Evolutionary conservation across 805 yeast species (phyloP).

Genomic region (Lipomyces lipofer): DNA sequence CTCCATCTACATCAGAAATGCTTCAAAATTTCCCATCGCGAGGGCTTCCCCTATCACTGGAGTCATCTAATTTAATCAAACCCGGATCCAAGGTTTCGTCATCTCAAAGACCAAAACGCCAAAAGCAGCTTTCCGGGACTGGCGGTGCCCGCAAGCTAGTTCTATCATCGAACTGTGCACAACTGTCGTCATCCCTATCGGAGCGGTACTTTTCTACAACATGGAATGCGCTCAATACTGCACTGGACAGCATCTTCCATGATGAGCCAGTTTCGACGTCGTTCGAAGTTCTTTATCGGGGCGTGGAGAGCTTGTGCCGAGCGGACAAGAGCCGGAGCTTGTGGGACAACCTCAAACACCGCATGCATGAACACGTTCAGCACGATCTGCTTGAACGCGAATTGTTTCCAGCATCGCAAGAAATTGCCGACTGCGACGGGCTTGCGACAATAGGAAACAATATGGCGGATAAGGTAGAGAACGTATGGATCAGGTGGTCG

Average conservation of each 20-base stretch:
- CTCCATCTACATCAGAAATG: too few species aligned
- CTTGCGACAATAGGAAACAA: background rate
- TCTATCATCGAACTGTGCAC: conserved; percentile 1
- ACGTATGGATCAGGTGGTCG: conserved; percentile 28
- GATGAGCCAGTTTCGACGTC: conserved; percentile 22
- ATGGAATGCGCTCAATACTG: conserved; percentile 14
- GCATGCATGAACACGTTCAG: conserved; percentile 20
- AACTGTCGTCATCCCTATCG: conserved; percentile 8
- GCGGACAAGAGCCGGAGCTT: conserved; percentile 32
- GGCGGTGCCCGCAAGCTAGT: conserved; percentile 22
- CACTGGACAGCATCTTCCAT: conserved; percentile 18
- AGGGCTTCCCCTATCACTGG: conserved; percentile 18
- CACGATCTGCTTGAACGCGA: conserved; percentile 4
- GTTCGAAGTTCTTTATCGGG: conserved; percentile 37
- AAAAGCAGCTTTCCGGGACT: conserved; percentile 17
- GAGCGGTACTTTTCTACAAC: conserved; percentile 19
- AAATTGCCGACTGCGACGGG: background rate
- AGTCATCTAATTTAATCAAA: background rate
- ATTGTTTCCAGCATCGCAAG: conserved; percentile 4
- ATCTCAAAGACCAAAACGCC: conserved; percentile 25
- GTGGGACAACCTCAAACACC: conserved; percentile 30
- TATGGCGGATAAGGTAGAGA: conserved; percentile 29
- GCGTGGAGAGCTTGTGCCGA: conserved; percentile 38
- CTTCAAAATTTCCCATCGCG: conserved; percentile 29
- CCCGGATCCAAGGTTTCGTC: conserved; percentile 10